A percentile compares a stretch with the other conserved stretches of the same genome.
Evolutionary conservation across 2,329 filamentous ascomycete genomes (phyloP).

Genomic region (Xylaria arbuscula): DNA sequence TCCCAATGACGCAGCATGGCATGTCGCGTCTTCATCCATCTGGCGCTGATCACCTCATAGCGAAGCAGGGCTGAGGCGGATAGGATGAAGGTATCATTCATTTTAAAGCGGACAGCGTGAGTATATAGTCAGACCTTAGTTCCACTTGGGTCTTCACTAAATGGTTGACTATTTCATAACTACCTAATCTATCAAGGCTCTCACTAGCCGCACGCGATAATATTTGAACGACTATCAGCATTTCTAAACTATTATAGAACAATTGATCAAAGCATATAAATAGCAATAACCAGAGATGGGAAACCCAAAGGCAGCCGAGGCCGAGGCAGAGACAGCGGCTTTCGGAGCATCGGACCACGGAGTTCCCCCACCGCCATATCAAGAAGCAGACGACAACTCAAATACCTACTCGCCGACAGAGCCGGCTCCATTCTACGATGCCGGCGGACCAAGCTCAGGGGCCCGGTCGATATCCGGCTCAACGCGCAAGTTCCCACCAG

Average conservation of each 20-base stretch:
- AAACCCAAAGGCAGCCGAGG: conserved; percentile 19
- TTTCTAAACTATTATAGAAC: too few relatives aligned
- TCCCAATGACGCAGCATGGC: conserved; percentile 13
- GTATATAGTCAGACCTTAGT: background rate
- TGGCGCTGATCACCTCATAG: background rate
- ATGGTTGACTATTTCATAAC: background rate
- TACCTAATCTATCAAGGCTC: background rate
- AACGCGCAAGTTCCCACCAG: conserved; percentile 22
- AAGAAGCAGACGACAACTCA: conserved; percentile 5
- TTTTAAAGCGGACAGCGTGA: background rate
- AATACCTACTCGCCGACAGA: conserved; percentile 1
- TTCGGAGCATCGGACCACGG: background rate
- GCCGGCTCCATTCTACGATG: conserved; percentile 26
- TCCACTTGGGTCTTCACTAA: background rate
- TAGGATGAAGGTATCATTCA: background rate
- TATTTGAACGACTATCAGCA: background rate
- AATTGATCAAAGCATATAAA: background rate
- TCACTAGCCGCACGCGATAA: background rate
- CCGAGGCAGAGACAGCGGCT: conserved; percentile 21
- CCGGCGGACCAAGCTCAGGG: conserved; percentile 10
- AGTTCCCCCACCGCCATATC: conserved; percentile 29
- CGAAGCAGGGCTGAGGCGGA: background rate
- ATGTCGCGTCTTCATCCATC: background rate
- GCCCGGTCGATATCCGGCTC: conserved; percentile 7
- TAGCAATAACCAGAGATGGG: conserved; percentile 20